Percentiles rank a stretch among this genome's conserved stretches.
These are phyloP conservation scores for Calendula officinalis DNA, from an alignment of 129 eudicot genomes.

Conservation along the genomic window DNA sequence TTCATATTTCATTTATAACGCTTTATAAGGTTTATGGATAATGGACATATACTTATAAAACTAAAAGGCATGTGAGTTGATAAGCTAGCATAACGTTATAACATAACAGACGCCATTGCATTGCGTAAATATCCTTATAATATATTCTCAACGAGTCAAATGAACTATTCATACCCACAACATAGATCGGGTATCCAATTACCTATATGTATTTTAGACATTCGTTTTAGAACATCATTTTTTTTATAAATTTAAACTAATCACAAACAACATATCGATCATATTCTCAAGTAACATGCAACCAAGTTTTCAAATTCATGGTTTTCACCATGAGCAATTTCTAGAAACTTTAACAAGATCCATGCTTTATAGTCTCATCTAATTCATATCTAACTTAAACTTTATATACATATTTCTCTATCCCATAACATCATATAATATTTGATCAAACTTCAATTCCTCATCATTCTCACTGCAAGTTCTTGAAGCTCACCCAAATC, in stretches of 20 bases:
- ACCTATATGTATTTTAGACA: too few relatives aligned
- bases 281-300: constrained; percentile 12
- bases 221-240: too few relatives aligned
- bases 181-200: too few relatives aligned
- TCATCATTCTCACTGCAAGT: constrained; percentile 88
- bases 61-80: too few relatives aligned
- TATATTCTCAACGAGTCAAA: too few relatives aligned
- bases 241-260: neutral
- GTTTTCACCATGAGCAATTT: constrained; percentile 14
- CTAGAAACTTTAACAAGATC: constrained; percentile 15
- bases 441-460: constrained; percentile 36
- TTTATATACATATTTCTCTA: constrained; percentile 21
- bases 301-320: constrained; percentile 17
- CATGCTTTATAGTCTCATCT: constrained; percentile 13
- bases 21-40: too few relatives aligned
- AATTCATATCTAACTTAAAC: constrained; percentile 23
- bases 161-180: too few relatives aligned
- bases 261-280: neutral
- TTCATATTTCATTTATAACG: too few relatives aligned
- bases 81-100: too few relatives aligned
- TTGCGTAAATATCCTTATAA: too few relatives aligned
- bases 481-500: constrained; percentile 93
- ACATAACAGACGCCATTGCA: too few relatives aligned
- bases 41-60: too few relatives aligned
- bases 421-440: constrained; percentile 19